Conservation (phyloP, 2,329 filamentous ascomycete genomes). For the Xylariaceae sp. region DNA sequence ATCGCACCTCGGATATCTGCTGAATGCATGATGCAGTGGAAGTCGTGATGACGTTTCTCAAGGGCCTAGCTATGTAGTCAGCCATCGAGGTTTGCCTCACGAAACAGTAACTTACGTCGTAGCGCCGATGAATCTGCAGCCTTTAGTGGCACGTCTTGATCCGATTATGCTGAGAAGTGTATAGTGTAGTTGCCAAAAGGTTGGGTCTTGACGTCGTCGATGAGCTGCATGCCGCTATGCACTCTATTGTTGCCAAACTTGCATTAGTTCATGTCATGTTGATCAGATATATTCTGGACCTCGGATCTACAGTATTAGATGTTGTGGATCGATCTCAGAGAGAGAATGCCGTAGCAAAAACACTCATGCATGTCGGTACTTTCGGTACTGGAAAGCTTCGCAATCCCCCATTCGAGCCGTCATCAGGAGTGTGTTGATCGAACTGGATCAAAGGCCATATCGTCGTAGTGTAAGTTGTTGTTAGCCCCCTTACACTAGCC, state of each 20-base stretch:
- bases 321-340: background rate
- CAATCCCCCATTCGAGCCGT: background rate
- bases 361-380: background rate
- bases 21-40: conserved; percentile 1
- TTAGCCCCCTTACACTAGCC: too few relatives aligned
- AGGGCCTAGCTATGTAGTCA: background rate
- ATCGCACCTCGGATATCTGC: conserved; percentile 10
- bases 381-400: background rate
- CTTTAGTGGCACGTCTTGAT: background rate
- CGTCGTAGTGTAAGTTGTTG: background rate
- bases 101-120: background rate
- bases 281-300: background rate
- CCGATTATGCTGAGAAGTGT: background rate
- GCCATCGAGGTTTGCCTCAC: background rate
- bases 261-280: background rate
- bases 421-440: background rate
- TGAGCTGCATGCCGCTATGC: conserved; percentile 6
- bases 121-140: background rate
- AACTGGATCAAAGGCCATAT: background rate
- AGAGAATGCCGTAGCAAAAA: background rate
- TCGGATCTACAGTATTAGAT: background rate
- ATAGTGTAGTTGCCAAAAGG: background rate
- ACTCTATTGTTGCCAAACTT: background rate
- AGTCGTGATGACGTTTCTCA: background rate
- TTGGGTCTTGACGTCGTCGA: background rate